Conservation (phyloP, 495 filamentous ascomycete genomes). For the Extremus antarcticus region DNA sequence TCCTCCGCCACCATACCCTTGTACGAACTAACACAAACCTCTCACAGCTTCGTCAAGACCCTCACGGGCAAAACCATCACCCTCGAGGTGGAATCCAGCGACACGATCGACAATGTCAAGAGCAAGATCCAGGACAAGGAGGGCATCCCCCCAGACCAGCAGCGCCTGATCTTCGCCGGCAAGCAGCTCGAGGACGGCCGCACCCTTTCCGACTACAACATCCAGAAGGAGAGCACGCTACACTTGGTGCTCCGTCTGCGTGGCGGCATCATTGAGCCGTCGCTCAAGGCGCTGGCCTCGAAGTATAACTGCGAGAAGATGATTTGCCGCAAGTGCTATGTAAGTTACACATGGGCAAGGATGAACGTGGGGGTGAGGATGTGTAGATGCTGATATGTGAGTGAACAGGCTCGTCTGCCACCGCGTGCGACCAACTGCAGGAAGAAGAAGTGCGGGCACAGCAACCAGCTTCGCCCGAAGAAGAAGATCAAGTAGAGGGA, state of each 20-base stretch:
- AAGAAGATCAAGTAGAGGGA: conserved; percentile 94
- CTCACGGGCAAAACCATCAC: conserved; percentile 89
- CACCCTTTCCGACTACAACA: conserved; percentile 98
- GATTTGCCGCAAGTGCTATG: conserved; percentile 99
- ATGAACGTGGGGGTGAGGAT: neutral
- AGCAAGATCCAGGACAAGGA: conserved; percentile 89
- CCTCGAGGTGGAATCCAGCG: conserved; percentile 74
- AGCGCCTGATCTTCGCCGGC: conserved; percentile 98
- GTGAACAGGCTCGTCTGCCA: conserved; percentile 73
- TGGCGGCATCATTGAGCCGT: conserved; percentile 99
- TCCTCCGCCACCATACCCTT: neutral
- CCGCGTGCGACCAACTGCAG: conserved; percentile 99
- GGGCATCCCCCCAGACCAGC: conserved; percentile 97
- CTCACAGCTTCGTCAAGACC: conserved; percentile 34
- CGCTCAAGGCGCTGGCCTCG: conserved; percentile 91
- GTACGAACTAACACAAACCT: conserved; percentile 2
- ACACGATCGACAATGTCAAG: conserved; percentile 64
- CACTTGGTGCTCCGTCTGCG: conserved; percentile 98
- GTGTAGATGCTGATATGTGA: neutral
- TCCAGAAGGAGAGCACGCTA: conserved; percentile 93
- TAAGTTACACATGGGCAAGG: conserved; percentile 36
- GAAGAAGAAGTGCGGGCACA: conserved; percentile 99
- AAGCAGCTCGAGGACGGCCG: conserved; percentile 99
- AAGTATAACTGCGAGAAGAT: conserved; percentile 99
- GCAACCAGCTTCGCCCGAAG: conserved; percentile 99